A percentile compares a stretch with the other conserved stretches of the same genome.
phyloP scores from a whole-genome alignment of 2,329 filamentous ascomycete species.

The Emergomyces africanus region DNA sequence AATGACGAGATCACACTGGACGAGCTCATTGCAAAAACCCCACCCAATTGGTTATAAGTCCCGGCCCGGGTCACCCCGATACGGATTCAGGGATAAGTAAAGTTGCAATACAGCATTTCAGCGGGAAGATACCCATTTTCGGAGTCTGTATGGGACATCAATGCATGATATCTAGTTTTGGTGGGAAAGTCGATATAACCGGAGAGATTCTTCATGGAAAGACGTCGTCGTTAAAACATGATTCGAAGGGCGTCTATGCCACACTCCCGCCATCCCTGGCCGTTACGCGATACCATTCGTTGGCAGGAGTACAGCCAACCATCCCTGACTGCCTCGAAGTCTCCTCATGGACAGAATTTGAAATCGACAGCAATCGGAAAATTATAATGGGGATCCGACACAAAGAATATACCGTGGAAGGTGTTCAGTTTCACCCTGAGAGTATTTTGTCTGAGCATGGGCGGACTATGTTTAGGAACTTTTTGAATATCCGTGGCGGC shows the following conservation, averaged over 20 bases:
- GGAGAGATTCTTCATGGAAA: constrained; percentile 97
- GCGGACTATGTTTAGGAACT: constrained; percentile 82
- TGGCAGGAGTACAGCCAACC: constrained; percentile 81
- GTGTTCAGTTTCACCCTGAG: constrained; percentile 95
- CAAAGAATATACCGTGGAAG: constrained; percentile 82
- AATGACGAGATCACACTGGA: constrained; percentile 87
- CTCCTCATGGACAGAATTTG: constrained; percentile 71
- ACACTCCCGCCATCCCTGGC: constrained; percentile 68
- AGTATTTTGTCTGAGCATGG: constrained; percentile 90
- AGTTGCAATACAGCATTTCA: constrained; percentile 80
- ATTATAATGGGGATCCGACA: constrained; percentile 97
- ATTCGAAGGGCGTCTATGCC: constrained; percentile 80
- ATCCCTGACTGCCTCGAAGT: constrained; percentile 78
- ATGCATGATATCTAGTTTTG: constrained; percentile 91
- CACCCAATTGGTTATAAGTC: constrained; percentile 88
- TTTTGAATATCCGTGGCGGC: constrained; percentile 73
- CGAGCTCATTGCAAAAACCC: constrained; percentile 72
- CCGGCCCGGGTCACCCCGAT: constrained; percentile 82
- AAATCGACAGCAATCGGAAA: constrained; percentile 59
- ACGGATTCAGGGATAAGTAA: constrained; percentile 90
- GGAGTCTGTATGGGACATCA: constrained; percentile 99
- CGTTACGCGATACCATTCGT: constrained; percentile 90
- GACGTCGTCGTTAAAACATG: constrained; percentile 81
- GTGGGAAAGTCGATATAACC: constrained; percentile 79
- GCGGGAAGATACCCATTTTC: constrained; percentile 85